A percentile compares a stretch with the other conserved stretches of the same genome.
phyloP scores from a whole-genome alignment of 352 stramenopile genomes.

The Globisporangium cylindrosporum region DNA sequence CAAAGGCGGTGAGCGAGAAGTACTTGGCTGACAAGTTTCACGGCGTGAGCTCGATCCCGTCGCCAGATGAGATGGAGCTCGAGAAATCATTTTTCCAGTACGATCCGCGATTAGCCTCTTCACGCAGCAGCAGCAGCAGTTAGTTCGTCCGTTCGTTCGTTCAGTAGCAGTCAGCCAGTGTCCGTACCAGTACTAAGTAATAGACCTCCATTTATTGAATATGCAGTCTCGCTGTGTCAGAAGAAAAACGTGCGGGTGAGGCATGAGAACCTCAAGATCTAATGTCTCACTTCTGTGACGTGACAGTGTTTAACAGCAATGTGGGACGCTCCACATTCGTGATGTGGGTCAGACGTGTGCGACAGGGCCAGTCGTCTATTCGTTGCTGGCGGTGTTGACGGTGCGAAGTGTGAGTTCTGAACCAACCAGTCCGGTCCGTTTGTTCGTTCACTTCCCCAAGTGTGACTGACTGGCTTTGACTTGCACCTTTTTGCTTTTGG shows the following conservation, averaged over 20 bases:
- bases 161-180: slow-evolving; percentile 6
- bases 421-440: neutral
- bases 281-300: neutral
- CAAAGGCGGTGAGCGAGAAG: slow-evolving; percentile 82
- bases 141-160: slow-evolving; percentile 5
- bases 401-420: neutral
- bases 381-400: neutral
- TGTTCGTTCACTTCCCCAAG: neutral
- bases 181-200: slow-evolving; percentile 10
- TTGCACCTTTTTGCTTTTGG: neutral
- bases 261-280: neutral
- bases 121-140: slow-evolving; percentile 7
- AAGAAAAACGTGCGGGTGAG: neutral
- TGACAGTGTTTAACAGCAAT: neutral
- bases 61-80: slow-evolving; percentile 39
- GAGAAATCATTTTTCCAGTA: slow-evolving; percentile 48
- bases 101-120: slow-evolving; percentile 5
- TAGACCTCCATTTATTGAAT: slow-evolving; percentile 4
- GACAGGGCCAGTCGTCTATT: slow-evolving; percentile 6
- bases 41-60: slow-evolving; percentile 42
- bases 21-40: slow-evolving; percentile 71
- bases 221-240: slow-evolving; percentile 1
- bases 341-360: neutral
- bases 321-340: slow-evolving; percentile 7
- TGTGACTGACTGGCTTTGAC: neutral